Evolutionary conservation across 345 rosid genomes (phyloP).

Genomic region (Rhodamnia argentea): DNA sequence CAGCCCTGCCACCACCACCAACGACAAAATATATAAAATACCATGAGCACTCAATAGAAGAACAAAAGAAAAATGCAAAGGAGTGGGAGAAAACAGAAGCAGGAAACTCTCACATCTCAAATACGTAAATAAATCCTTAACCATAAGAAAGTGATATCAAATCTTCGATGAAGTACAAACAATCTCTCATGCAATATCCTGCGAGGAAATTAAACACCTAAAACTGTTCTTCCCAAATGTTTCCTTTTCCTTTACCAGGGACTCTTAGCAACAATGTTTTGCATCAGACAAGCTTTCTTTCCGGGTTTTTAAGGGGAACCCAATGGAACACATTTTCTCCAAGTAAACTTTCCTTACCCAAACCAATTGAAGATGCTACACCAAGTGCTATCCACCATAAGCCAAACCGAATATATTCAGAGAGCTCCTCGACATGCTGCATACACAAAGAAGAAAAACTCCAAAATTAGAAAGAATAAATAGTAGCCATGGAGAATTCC

Average conservation of each 20-base stretch:
- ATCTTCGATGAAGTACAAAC: neutral
- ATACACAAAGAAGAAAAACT: neutral
- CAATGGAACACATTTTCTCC: neutral
- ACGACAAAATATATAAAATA: neutral
- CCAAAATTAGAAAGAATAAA: neutral
- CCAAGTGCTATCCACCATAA: slow-evolving; percentile 98
- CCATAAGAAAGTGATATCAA: neutral
- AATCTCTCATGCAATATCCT: neutral
- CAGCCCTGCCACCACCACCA: neutral
- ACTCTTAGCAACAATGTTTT: neutral
- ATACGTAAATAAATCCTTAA: neutral
- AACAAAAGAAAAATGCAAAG: neutral
- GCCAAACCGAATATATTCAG: slow-evolving; percentile 50
- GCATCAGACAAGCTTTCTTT: neutral
- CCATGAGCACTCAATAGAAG: neutral
- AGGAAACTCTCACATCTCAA: neutral
- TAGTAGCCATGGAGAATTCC: neutral
- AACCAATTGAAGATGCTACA: slow-evolving; percentile 98
- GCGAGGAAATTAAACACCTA: neutral
- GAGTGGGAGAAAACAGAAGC: neutral
- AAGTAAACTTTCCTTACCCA: slow-evolving; percentile 45
- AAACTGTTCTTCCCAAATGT: neutral
- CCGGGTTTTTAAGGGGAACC: neutral
- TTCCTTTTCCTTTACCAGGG: neutral
- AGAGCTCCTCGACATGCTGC: slow-evolving; percentile 82